phyloP scores from a whole-genome alignment of 2,329 filamentous ascomycete genomes.

The Colletotrichum aenigma region DNA sequence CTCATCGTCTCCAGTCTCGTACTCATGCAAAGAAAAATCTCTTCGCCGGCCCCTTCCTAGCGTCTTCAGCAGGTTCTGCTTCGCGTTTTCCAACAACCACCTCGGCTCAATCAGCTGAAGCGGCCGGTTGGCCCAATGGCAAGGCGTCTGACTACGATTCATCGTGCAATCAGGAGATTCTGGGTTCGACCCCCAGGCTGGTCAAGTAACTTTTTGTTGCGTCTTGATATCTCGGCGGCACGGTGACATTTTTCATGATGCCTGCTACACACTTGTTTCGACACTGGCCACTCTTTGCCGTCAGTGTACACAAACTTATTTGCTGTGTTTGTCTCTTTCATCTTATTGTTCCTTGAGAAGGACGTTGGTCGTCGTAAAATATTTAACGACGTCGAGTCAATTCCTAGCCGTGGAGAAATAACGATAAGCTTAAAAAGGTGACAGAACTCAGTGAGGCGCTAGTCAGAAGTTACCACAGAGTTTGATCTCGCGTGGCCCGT shows the following conservation, averaged over 20 bases:
- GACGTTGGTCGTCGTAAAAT: background rate
- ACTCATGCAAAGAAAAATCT: background rate
- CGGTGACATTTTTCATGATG: background rate
- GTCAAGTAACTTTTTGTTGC: background rate
- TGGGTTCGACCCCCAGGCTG: slow-evolving; percentile 23
- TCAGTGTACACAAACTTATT: background rate
- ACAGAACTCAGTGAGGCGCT: slow-evolving; percentile 10
- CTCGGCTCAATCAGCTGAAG: background rate
- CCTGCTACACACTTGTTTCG: background rate
- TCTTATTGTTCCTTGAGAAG: too few species aligned
- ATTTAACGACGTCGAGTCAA: background rate
- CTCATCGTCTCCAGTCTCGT: background rate
- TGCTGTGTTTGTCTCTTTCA: background rate
- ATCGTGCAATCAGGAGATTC: slow-evolving; percentile 15
- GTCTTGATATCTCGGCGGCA: background rate
- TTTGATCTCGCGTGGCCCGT: background rate
- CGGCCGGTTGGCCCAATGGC: slow-evolving; percentile 38
- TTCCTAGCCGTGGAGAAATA: background rate
- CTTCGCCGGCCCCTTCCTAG: background rate
- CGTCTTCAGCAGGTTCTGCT: background rate
- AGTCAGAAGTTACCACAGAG: background rate
- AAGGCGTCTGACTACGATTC: slow-evolving; percentile 47
- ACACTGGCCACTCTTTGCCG: background rate
- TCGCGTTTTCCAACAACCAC: background rate
- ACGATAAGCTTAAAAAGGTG: slow-evolving; percentile 8